Evolutionary conservation across 1,284 basidiomycete species (phyloP).

Genomic region (Irpex rosettiformis): DNA sequence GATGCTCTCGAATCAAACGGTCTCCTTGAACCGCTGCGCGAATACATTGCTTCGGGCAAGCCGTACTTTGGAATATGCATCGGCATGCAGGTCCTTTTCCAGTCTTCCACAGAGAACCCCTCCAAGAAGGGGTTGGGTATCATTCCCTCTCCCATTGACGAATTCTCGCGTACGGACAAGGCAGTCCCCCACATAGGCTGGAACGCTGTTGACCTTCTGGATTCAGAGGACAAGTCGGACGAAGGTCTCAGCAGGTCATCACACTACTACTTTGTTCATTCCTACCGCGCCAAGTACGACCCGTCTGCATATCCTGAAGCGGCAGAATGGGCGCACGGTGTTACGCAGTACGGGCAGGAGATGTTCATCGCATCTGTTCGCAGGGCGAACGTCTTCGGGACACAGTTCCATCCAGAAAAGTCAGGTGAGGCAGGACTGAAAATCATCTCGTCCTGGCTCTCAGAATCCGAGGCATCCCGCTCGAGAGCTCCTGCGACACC

Average conservation of each 20-base stretch:
- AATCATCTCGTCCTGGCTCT: slow-evolving; percentile 84
- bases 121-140: slow-evolving; percentile 62
- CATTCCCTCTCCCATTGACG: slow-evolving; percentile 66
- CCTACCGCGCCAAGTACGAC: slow-evolving; percentile 81
- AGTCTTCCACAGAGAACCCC: slow-evolving; percentile 76
- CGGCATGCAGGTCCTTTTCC: slow-evolving; percentile 94
- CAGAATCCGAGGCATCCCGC: slow-evolving; percentile 44
- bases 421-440: slow-evolving; percentile 89
- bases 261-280: slow-evolving; percentile 98
- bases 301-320: slow-evolving; percentile 48
- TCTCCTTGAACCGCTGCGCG: slow-evolving; percentile 76
- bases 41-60: slow-evolving; percentile 85
- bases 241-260: slow-evolving; percentile 45
- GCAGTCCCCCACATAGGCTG: slow-evolving; percentile 98
- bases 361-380: slow-evolving; percentile 88
- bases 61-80: slow-evolving; percentile 99
- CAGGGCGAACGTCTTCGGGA: slow-evolving; percentile 87
- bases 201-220: slow-evolving; percentile 71
- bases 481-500: slow-evolving; percentile 28
- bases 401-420: slow-evolving; percentile 99
- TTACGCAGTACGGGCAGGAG: slow-evolving; percentile 92
- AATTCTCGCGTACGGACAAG: slow-evolving; percentile 72
- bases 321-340: slow-evolving; percentile 78
- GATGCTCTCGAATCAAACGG: slow-evolving; percentile 72
- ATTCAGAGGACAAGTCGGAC: slow-evolving; percentile 37